Percentiles rank a stretch among this genome's conserved stretches.
These are phyloP conservation scores for Wickerhamiella brachini DNA, from an alignment of 805 yeast species.

Conservation along the genomic window DNA sequence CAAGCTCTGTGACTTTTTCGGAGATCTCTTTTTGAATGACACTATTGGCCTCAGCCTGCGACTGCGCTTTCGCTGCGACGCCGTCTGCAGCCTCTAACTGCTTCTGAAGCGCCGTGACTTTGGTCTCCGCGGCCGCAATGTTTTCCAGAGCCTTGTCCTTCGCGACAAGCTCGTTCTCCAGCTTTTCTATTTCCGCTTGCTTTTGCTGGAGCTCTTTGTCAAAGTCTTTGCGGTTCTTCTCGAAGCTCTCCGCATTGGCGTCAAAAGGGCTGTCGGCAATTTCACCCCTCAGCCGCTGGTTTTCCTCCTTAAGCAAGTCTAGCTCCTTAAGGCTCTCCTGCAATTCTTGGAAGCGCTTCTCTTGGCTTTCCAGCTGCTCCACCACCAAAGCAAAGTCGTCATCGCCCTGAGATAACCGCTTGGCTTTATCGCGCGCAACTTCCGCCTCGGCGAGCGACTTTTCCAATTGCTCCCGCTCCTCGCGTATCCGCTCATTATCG, in stretches of 20 bases:
- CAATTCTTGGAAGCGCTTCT: slow-evolving; percentile 17
- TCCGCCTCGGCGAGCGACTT: not conserved
- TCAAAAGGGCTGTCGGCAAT: not conserved
- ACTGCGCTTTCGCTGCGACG: too few relatives aligned
- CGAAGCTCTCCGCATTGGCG: not conserved
- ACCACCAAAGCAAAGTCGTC: slow-evolving; percentile 10
- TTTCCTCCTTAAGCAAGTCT: slow-evolving; percentile 17
- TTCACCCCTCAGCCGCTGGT: not conserved
- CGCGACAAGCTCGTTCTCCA: too few relatives aligned
- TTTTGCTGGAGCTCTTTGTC: not conserved
- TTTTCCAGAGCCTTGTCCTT: too few relatives aligned
- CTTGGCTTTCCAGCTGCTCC: slow-evolving; percentile 14
- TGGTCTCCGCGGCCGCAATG: not conserved
- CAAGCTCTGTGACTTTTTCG: too few relatives aligned
- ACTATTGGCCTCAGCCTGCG: too few relatives aligned
- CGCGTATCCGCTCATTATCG: slow-evolving; percentile 14
- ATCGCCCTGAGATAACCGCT: slow-evolving; percentile 4
- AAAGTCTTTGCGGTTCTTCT: not conserved
- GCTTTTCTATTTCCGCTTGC: too few relatives aligned
- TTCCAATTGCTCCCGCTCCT: slow-evolving; percentile 10
- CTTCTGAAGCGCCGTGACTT: not conserved
- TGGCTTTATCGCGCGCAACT: not conserved
- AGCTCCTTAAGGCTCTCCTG: slow-evolving; percentile 17
- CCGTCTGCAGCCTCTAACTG: not conserved
- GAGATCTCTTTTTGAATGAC: too few relatives aligned